A percentile compares a stretch with the other conserved stretches of the same genome.
Evolutionary conservation across 257 asterid species (phyloP).

Genomic region (Gentiana straminea): DNA sequence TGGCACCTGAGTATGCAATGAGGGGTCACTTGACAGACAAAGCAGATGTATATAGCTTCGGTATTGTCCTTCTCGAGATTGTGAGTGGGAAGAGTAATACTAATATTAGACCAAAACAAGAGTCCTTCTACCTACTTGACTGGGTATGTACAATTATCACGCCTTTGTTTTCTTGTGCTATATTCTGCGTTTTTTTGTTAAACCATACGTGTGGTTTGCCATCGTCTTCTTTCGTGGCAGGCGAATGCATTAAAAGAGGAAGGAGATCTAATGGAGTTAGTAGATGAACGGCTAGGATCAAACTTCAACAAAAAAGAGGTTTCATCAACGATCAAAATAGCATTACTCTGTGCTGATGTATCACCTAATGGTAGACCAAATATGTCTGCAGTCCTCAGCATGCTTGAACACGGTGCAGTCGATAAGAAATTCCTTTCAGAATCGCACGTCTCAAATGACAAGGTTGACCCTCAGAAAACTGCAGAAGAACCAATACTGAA

Average conservation of each 20-base stretch:
- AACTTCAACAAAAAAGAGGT: constrained; percentile 13
- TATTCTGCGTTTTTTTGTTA: too few relatives aligned
- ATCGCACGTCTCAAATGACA: not conserved
- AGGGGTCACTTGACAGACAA: constrained; percentile 28
- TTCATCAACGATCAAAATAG: constrained; percentile 14
- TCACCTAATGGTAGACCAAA: constrained; percentile 18
- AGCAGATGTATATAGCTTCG: constrained; percentile 33
- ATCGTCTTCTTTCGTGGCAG: constrained; percentile 6
- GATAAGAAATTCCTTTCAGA: constrained; percentile 5
- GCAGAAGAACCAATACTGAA: not conserved
- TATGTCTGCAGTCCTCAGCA: constrained; percentile 28
- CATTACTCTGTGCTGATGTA: constrained; percentile 18
- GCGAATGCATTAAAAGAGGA: constrained; percentile 16
- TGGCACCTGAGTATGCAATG: constrained; percentile 39
- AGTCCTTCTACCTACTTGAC: constrained; percentile 15
- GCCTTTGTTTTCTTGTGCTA: too few relatives aligned
- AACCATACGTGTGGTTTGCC: too few relatives aligned
- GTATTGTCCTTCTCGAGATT: constrained; percentile 28
- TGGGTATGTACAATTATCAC: constrained; percentile 13
- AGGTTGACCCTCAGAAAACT: not conserved
- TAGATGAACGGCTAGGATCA: constrained; percentile 22
- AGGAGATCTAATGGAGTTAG: constrained; percentile 20
- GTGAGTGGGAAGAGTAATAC: constrained; percentile 23
- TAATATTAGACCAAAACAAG: constrained; percentile 12
- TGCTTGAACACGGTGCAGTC: constrained; percentile 17